phyloP scores from a whole-genome alignment of 1,139 yeast species.

The Kodamaea suecica region DNA sequence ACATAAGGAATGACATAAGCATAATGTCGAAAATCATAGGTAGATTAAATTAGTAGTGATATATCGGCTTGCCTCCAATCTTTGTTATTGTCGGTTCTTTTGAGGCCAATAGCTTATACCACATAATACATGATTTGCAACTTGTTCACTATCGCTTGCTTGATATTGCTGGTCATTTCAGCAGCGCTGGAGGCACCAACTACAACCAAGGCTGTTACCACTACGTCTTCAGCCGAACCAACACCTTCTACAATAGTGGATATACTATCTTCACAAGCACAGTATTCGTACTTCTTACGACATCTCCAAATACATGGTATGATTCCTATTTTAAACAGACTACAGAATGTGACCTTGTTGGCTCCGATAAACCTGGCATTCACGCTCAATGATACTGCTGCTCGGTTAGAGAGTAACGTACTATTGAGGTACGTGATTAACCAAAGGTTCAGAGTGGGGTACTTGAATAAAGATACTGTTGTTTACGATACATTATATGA shows the following conservation, averaged over 20 bases:
- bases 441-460: conserved; percentile 36
- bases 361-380: conserved; percentile 92
- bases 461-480: conserved; percentile 25
- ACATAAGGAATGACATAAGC: no score
- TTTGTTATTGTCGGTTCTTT: no score
- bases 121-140: not conserved
- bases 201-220: conserved; percentile 10
- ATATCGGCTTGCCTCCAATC: no score
- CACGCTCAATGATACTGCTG: conserved; percentile 20
- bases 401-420: conserved; percentile 18
- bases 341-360: conserved; percentile 67
- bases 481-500: conserved; percentile 32
- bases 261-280: conserved; percentile 66
- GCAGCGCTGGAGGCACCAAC: conserved; percentile 2
- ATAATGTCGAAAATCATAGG: no score
- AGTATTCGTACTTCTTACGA: conserved; percentile 68
- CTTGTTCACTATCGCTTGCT: conserved; percentile 1
- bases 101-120: no score
- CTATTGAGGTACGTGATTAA: conserved; percentile 34
- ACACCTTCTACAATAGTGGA: conserved; percentile 65
- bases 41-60: no score
- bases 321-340: conserved; percentile 62
- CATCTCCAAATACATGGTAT: conserved; percentile 65
- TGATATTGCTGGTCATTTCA: conserved; percentile 3
- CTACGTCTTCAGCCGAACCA: conserved; percentile 11